Evolutionary conservation across 2,329 filamentous ascomycete genomes (phyloP).

Genomic region (Colletotrichum chrysophilum): DNA sequence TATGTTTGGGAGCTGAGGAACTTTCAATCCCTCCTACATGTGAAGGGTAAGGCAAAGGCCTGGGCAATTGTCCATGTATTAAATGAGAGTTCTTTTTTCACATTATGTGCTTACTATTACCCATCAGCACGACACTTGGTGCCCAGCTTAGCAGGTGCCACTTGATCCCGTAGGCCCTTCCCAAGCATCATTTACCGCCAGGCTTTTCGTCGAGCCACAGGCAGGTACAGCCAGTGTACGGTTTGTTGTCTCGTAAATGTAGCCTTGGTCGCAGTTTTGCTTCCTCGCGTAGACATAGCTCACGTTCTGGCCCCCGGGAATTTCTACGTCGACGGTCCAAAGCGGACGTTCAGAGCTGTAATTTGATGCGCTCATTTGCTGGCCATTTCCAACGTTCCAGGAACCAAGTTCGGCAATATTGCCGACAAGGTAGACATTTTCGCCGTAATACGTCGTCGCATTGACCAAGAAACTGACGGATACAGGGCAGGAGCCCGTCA

Average conservation of each 20-base stretch:
- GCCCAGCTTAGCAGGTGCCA: slow-evolving; percentile 22
- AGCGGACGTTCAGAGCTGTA: slow-evolving; percentile 48
- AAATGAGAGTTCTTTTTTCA: background rate
- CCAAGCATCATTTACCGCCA: slow-evolving; percentile 44
- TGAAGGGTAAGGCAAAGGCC: background rate
- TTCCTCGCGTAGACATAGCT: slow-evolving; percentile 51
- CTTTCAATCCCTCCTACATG: background rate
- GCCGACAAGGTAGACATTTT: slow-evolving; percentile 51
- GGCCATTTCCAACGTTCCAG: slow-evolving; percentile 44
- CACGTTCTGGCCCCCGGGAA: slow-evolving; percentile 45
- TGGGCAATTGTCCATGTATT: background rate
- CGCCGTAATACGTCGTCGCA: slow-evolving; percentile 50
- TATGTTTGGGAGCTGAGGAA: slow-evolving; percentile 14
- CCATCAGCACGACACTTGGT: background rate
- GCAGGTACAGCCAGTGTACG: slow-evolving; percentile 43
- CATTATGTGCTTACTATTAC: background rate
- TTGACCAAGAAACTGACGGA: slow-evolving; percentile 51
- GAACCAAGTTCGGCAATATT: slow-evolving; percentile 45
- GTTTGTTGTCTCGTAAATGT: slow-evolving; percentile 50
- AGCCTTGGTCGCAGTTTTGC: slow-evolving; percentile 45
- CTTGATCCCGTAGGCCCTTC: slow-evolving; percentile 32
- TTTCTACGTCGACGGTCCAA: slow-evolving; percentile 46
- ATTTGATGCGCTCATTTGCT: slow-evolving; percentile 41
- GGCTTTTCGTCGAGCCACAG: slow-evolving; percentile 30
- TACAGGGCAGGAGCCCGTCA: slow-evolving; percentile 33